These are phyloP conservation scores for Anthracocystis walkeri DNA, from an alignment of 1,284 basidiomycete genomes.

Conservation along the genomic window DNA sequence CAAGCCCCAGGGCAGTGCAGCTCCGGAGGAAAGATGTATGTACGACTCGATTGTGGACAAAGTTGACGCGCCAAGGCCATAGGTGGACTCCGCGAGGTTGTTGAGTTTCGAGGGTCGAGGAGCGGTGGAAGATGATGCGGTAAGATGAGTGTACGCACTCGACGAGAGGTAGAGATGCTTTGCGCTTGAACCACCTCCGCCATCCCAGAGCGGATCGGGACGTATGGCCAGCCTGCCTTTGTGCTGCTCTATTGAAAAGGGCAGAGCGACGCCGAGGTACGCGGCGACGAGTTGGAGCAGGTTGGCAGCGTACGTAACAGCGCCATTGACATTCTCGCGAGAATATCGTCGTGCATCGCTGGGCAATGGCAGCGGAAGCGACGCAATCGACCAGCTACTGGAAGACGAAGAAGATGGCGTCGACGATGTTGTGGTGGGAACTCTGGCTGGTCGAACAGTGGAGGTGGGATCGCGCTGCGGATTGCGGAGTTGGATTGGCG, in stretches of 20 bases:
- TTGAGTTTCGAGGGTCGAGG: slow-evolving; percentile 27
- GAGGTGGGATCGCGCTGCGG: slow-evolving; percentile 4
- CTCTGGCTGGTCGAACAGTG: neutral
- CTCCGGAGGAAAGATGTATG: slow-evolving; percentile 45
- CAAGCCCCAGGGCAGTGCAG: slow-evolving; percentile 41
- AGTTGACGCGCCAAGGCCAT: slow-evolving; percentile 54
- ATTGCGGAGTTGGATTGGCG: neutral
- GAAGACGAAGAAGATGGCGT: slow-evolving; percentile 3
- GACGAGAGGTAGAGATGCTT: slow-evolving; percentile 50
- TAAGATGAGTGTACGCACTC: slow-evolving; percentile 44
- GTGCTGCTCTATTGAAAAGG: slow-evolving; percentile 50
- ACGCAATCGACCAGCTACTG: slow-evolving; percentile 51
- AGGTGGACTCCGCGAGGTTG: slow-evolving; percentile 49
- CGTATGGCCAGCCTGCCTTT: slow-evolving; percentile 40
- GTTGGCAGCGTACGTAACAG: slow-evolving; percentile 47
- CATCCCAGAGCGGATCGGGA: slow-evolving; percentile 55
- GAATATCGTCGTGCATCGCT: slow-evolving; percentile 52
- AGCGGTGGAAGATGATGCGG: slow-evolving; percentile 8
- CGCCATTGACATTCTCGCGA: slow-evolving; percentile 55
- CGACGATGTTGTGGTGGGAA: neutral
- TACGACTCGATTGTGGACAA: slow-evolving; percentile 56
- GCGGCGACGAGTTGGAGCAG: slow-evolving; percentile 48
- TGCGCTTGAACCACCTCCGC: slow-evolving; percentile 45
- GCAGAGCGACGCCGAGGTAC: slow-evolving; percentile 56
- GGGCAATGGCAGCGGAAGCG: slow-evolving; percentile 47